These are phyloP conservation scores for Boletus vinaceobasis DNA, from an alignment of 768 basidiomycete genomes.

Conservation along the genomic window DNA sequence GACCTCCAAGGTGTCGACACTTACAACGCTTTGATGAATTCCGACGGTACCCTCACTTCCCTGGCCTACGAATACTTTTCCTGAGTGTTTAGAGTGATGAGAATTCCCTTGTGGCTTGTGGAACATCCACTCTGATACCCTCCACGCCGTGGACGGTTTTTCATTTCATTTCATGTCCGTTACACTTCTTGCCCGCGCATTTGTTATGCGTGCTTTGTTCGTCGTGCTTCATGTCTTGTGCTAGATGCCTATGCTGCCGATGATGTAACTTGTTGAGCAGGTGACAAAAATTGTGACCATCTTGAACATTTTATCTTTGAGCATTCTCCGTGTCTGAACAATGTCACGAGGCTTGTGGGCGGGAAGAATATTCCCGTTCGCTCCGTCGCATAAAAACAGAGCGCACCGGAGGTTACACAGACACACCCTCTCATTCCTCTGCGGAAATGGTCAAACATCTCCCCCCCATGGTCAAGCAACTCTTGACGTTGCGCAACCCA, in stretches of 20 bases:
- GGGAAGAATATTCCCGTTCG: conserved; percentile 4
- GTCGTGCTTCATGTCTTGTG: conserved; percentile 17
- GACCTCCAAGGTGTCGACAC: conserved; percentile 53
- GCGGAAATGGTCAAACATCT: conserved; percentile 43
- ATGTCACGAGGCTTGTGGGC: background rate
- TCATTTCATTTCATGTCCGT: background rate
- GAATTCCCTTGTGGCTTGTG: background rate
- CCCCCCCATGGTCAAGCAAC: conserved; percentile 66
- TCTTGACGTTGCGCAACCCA: conserved; percentile 66
- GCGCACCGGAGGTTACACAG: background rate
- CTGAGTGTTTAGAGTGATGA: background rate
- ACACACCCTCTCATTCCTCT: background rate
- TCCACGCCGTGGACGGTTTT: conserved; percentile 11
- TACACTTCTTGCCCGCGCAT: background rate
- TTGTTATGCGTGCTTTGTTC: conserved; percentile 1
- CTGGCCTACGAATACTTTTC: conserved; percentile 52
- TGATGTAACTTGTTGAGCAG: conserved; percentile 26
- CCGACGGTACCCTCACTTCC: conserved; percentile 35
- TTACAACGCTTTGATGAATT: conserved; percentile 40
- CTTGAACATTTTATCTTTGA: too few species aligned
- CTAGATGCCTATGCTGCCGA: conserved; percentile 20
- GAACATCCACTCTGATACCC: conserved; percentile 19
- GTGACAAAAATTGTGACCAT: background rate
- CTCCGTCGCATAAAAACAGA: conserved; percentile 7
- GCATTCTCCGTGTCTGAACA: background rate